These are phyloP conservation scores for Plenodomus lindquistii DNA, from an alignment of 2,329 filamentous ascomycete species.

Conservation along the genomic window DNA sequence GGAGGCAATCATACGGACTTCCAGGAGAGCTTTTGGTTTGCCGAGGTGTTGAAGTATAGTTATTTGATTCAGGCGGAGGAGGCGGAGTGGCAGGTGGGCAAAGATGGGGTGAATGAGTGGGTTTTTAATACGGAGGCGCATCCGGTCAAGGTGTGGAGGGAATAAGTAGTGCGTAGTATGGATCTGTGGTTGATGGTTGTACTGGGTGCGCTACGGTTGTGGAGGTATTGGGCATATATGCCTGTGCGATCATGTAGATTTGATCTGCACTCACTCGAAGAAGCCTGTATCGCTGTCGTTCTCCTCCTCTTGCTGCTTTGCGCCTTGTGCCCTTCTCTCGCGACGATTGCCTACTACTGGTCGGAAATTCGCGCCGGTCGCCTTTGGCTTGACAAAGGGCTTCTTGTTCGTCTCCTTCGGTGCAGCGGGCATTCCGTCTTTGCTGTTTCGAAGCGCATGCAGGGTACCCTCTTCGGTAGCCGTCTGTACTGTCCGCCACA, in stretches of 20 bases:
- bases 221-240: slow-evolving; percentile 13
- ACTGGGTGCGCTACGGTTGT: neutral
- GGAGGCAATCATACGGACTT: slow-evolving; percentile 69
- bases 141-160: slow-evolving; percentile 54
- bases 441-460: slow-evolving; percentile 60
- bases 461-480: slow-evolving; percentile 64
- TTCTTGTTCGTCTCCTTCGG: slow-evolving; percentile 26
- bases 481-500: slow-evolving; percentile 71
- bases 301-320: slow-evolving; percentile 27
- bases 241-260: slow-evolving; percentile 5
- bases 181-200: neutral
- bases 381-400: slow-evolving; percentile 14
- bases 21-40: slow-evolving; percentile 87
- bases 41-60: slow-evolving; percentile 83
- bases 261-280: slow-evolving; percentile 33
- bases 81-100: slow-evolving; percentile 60
- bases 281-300: slow-evolving; percentile 46
- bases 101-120: slow-evolving; percentile 56
- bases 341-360: slow-evolving; percentile 17
- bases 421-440: slow-evolving; percentile 28
- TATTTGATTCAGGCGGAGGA: slow-evolving; percentile 71
- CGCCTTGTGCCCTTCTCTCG: slow-evolving; percentile 23
- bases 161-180: neutral
- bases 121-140: slow-evolving; percentile 71
- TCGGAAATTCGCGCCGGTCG: slow-evolving; percentile 19